phyloP scores from a whole-genome alignment of 441 rosid genomes.

The Eruca vesicaria region DNA sequence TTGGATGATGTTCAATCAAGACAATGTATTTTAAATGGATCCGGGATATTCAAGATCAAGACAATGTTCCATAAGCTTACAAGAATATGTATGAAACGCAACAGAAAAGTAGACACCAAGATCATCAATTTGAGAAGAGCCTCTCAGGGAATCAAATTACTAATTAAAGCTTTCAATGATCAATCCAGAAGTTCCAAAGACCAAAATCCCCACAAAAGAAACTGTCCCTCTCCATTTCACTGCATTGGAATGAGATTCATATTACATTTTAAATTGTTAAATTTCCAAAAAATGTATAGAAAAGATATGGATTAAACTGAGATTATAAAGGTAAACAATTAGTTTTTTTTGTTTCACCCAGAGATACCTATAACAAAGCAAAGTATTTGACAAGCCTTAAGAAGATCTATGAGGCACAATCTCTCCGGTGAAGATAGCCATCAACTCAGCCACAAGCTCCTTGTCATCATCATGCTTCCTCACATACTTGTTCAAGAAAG shows the following conservation, averaged over 20 bases:
- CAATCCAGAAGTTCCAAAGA: background rate
- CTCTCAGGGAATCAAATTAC: background rate
- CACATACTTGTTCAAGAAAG: constrained; percentile 31
- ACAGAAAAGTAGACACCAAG: background rate
- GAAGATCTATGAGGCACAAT: background rate
- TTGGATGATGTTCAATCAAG: background rate
- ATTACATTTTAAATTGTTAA: background rate
- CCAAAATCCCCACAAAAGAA: background rate
- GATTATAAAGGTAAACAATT: background rate
- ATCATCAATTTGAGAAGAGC: background rate
- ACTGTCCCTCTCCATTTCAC: background rate
- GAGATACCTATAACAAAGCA: background rate
- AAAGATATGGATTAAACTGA: background rate
- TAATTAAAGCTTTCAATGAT: background rate
- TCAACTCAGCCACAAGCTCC: constrained; percentile 19
- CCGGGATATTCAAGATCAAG: background rate
- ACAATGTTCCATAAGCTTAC: background rate
- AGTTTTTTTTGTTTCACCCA: background rate
- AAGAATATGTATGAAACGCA: background rate
- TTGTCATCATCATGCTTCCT: constrained; percentile 9
- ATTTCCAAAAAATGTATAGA: background rate
- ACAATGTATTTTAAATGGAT: background rate
- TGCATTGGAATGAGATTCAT: background rate
- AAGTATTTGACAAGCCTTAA: background rate
- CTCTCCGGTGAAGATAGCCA: background rate